Conservation (phyloP, 805 yeast genomes). For the Metschnikowia lunata region DNA sequence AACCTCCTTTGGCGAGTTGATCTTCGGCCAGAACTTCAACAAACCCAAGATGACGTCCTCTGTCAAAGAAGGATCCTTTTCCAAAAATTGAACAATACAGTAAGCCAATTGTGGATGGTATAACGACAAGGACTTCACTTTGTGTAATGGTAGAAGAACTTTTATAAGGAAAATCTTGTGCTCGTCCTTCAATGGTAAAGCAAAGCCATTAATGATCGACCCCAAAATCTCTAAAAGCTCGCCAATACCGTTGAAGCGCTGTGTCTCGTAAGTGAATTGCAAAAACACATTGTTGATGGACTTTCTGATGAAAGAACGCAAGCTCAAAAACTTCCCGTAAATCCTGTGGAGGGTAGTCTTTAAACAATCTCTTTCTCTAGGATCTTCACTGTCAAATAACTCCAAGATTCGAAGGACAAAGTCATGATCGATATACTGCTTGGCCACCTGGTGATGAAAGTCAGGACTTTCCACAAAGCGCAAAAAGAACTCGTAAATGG, state of each 20-base stretch:
- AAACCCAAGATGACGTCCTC: slow-evolving; percentile 96
- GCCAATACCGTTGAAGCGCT: slow-evolving; percentile 91
- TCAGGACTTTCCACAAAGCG: slow-evolving; percentile 93
- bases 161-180: slow-evolving; percentile 87
- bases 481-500: slow-evolving; percentile 89
- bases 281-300: slow-evolving; percentile 88
- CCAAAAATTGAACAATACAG: slow-evolving; percentile 93
- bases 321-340: slow-evolving; percentile 87
- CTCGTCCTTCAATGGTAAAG: slow-evolving; percentile 93
- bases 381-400: slow-evolving; percentile 93
- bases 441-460: slow-evolving; percentile 88
- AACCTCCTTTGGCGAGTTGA: slow-evolving; percentile 90
- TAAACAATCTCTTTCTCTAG: slow-evolving; percentile 90
- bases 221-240: slow-evolving; percentile 94
- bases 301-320: slow-evolving; percentile 87
- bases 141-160: slow-evolving; percentile 87
- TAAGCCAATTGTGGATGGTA: slow-evolving; percentile 97
- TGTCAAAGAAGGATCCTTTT: slow-evolving; percentile 86
- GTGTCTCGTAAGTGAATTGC: slow-evolving; percentile 92
- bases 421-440: slow-evolving; percentile 87
- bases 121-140: slow-evolving; percentile 79
- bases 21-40: slow-evolving; percentile 93
- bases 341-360: slow-evolving; percentile 94
- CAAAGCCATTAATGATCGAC: slow-evolving; percentile 95
- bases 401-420: slow-evolving; percentile 80